Evolutionary conservation across 208 protist species (phyloP).

Genomic region (Leishmania tarentolae): DNA sequence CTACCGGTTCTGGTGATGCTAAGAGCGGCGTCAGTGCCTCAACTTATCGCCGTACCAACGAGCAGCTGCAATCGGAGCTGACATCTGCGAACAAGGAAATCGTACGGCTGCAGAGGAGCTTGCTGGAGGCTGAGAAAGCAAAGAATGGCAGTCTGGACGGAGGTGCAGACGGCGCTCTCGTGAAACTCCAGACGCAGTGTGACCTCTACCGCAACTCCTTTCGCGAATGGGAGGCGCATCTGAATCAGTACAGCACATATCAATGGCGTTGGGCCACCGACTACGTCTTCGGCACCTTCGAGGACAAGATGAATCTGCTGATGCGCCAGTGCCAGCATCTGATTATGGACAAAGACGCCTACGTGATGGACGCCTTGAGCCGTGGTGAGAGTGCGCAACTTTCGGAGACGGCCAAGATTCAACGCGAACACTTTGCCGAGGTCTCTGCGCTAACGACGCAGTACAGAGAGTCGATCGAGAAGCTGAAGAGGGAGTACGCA

Average conservation of each 20-base stretch:
- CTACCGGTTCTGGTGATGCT: background rate
- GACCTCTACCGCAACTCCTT: conserved; percentile 9
- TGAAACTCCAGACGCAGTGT: conserved; percentile 1
- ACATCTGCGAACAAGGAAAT: conserved; percentile 25
- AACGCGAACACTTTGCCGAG: conserved; percentile 32
- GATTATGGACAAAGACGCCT: conserved; percentile 21
- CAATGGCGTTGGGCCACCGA: conserved; percentile 26
- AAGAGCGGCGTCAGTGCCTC: background rate
- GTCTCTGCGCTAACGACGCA: conserved; percentile 22
- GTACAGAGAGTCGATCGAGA: conserved; percentile 26
- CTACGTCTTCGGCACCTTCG: conserved; percentile 32
- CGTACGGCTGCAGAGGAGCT: conserved; percentile 26
- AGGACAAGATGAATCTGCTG: conserved; percentile 26
- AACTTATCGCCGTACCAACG: conserved; percentile 27
- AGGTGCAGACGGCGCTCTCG: conserved; percentile 4
- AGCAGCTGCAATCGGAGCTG: conserved; percentile 25
- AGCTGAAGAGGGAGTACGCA: conserved; percentile 22
- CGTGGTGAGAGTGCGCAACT: conserved; percentile 24
- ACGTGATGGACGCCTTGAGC: conserved; percentile 26
- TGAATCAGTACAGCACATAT: conserved; percentile 24
- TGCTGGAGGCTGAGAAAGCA: conserved; percentile 19
- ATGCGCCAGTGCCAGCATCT: conserved; percentile 20
- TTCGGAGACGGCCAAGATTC: conserved; percentile 21
- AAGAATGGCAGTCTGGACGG: background rate
- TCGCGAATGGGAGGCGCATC: conserved; percentile 14